A percentile compares a stretch with the other conserved stretches of the same genome.
These are phyloP conservation scores for Quercus bicolor DNA, from an alignment of 306 rosid species.

Conservation along the genomic window DNA sequence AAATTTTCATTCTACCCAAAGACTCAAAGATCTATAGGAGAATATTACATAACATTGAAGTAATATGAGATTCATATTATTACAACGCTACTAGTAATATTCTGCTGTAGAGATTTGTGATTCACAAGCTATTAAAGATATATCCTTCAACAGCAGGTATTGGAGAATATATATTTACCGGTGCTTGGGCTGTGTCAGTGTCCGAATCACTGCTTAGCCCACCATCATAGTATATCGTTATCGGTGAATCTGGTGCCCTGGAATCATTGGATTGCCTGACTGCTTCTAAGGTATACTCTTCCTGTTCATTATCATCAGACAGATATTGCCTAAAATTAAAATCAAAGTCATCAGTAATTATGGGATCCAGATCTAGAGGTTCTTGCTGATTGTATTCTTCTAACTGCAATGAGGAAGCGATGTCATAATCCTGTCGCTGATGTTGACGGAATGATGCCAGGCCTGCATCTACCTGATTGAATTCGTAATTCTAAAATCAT, in stretches of 20 bases:
- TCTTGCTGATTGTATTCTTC: neutral
- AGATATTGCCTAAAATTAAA: neutral
- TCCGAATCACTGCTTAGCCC: slow-evolving; percentile 34
- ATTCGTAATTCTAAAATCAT: slow-evolving; percentile 16
- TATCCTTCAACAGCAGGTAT: neutral
- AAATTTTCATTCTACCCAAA: neutral
- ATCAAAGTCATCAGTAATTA: neutral
- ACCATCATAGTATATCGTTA: slow-evolving; percentile 11
- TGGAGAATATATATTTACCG: slow-evolving; percentile 37
- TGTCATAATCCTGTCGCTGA: neutral
- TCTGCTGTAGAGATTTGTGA: neutral
- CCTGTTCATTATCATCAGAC: slow-evolving; percentile 11
- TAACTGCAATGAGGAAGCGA: neutral
- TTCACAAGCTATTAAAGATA: neutral
- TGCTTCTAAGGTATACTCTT: neutral
- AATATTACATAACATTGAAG: slow-evolving; percentile 16
- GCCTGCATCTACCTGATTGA: neutral
- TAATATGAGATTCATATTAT: slow-evolving; percentile 9
- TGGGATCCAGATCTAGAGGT: neutral
- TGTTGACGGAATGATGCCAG: neutral
- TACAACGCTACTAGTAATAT: slow-evolving; percentile 4
- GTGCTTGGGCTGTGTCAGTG: slow-evolving; percentile 23
- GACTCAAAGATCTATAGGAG: slow-evolving; percentile 4
- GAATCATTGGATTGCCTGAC: slow-evolving; percentile 1
- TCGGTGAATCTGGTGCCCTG: slow-evolving; percentile 1